These are phyloP conservation scores for Lipomyces japonicus DNA, from an alignment of 805 yeast species.

Conservation along the genomic window DNA sequence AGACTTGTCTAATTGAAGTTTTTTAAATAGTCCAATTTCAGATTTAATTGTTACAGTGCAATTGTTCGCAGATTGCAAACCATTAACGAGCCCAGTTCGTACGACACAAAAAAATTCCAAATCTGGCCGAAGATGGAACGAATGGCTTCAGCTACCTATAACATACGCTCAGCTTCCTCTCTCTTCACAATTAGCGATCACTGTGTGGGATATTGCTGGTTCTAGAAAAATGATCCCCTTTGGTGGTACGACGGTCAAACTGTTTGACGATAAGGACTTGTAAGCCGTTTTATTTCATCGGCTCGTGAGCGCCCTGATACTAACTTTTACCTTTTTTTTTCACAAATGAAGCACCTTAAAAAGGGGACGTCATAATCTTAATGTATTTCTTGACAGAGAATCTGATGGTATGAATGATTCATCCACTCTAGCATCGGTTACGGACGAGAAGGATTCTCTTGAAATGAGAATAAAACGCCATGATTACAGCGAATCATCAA, in stretches of 20 bases:
- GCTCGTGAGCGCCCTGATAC: neutral
- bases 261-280: conserved; percentile 54
- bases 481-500: conserved; percentile 61
- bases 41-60: conserved; percentile 46
- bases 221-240: conserved; percentile 48
- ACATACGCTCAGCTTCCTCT: conserved; percentile 66
- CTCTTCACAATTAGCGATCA: conserved; percentile 55
- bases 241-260: conserved; percentile 55
- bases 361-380: conserved; percentile 65
- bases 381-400: conserved; percentile 41
- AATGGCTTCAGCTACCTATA: conserved; percentile 71
- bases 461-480: conserved; percentile 44
- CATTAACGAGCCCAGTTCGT: conserved; percentile 42
- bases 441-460: conserved; percentile 41
- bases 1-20: neutral
- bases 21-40: conserved; percentile 27
- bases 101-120: conserved; percentile 50
- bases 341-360: conserved; percentile 47
- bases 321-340: neutral
- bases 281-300: neutral
- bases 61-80: conserved; percentile 43
- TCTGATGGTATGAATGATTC: conserved; percentile 36
- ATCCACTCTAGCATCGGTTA: conserved; percentile 31
- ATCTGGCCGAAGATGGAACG: conserved; percentile 55
- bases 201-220: conserved; percentile 65